These are phyloP conservation scores for Cenchrus fungigraminus DNA, from an alignment of 176 grass and related monocot species.

Conservation along the genomic window DNA sequence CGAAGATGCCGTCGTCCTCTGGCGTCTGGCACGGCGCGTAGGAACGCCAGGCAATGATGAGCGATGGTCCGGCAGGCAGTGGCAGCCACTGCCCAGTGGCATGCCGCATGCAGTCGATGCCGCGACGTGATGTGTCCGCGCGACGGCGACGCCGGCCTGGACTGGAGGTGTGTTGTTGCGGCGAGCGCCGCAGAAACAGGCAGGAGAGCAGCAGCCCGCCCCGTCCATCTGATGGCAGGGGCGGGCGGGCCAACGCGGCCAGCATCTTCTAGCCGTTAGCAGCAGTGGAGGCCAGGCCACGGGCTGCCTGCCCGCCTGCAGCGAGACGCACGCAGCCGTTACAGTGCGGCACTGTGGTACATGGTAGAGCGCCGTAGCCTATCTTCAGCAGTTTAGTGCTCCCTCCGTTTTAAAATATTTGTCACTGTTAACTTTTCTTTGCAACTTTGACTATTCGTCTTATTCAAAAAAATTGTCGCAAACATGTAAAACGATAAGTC, in stretches of 20 bases:
- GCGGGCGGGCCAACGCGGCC: neutral
- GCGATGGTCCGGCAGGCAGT: neutral
- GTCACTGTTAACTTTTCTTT: too few relatives aligned
- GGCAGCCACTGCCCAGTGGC: neutral
- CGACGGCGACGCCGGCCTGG: constrained; percentile 1
- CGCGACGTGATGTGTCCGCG: neutral
- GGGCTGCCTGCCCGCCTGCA: neutral
- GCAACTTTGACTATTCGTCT: too few relatives aligned
- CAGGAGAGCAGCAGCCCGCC: neutral
- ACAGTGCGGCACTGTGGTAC: constrained; percentile 14
- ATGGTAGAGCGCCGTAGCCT: neutral
- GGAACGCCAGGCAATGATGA: constrained; percentile 29
- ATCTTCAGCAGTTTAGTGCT: too few relatives aligned
- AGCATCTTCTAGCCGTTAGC: constrained; percentile 32
- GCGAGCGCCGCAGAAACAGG: neutral
- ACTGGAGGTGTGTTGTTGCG: neutral
- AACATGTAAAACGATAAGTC: too few relatives aligned
- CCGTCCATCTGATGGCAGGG: neutral
- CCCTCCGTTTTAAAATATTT: too few relatives aligned
- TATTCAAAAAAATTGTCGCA: too few relatives aligned
- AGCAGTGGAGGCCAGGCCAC: neutral
- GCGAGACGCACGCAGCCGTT: neutral
- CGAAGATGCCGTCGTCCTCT: neutral
- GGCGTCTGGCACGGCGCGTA: neutral
- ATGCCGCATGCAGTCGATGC: neutral